phyloP scores from a whole-genome alignment of 129 eudicot species.

The Centrapalus pauciflorus region DNA sequence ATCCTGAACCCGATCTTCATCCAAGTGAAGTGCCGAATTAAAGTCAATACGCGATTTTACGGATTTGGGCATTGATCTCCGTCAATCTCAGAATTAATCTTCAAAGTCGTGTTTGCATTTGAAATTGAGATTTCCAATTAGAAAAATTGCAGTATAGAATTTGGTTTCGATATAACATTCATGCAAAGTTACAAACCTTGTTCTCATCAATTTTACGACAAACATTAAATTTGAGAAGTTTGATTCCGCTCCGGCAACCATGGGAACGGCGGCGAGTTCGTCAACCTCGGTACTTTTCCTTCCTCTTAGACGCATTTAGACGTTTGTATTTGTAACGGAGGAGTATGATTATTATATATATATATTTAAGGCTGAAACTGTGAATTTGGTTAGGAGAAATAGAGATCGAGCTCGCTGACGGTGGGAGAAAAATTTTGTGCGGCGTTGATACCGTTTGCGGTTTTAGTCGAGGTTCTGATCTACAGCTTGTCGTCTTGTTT shows the following conservation, averaged over 20 bases:
- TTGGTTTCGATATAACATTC: constrained; percentile 2
- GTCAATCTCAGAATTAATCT: background rate
- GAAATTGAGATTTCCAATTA: background rate
- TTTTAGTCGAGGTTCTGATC: constrained; percentile 25
- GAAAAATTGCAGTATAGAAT: background rate
- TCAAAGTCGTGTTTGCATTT: background rate
- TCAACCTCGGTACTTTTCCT: constrained; percentile 27
- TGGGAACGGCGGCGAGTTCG: constrained; percentile 29
- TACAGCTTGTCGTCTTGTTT: constrained; percentile 24
- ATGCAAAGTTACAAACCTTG: background rate
- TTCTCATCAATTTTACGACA: background rate
- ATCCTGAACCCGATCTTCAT: background rate
- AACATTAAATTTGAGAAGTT: background rate
- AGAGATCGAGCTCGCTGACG: constrained; percentile 42
- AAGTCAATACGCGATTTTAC: no score
- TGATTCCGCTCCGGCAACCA: constrained; percentile 3
- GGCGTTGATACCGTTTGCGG: constrained; percentile 28
- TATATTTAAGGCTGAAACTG: constrained; percentile 10
- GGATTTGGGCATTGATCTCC: background rate
- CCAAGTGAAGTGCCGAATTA: no score
- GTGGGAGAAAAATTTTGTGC: constrained; percentile 33
- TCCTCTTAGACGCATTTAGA: background rate
- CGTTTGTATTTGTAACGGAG: background rate
- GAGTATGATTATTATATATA: background rate
- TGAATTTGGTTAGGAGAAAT: constrained; percentile 31